These are phyloP conservation scores for Torulaspora indica DNA, from an alignment of 805 yeast genomes.

Conservation along the genomic window DNA sequence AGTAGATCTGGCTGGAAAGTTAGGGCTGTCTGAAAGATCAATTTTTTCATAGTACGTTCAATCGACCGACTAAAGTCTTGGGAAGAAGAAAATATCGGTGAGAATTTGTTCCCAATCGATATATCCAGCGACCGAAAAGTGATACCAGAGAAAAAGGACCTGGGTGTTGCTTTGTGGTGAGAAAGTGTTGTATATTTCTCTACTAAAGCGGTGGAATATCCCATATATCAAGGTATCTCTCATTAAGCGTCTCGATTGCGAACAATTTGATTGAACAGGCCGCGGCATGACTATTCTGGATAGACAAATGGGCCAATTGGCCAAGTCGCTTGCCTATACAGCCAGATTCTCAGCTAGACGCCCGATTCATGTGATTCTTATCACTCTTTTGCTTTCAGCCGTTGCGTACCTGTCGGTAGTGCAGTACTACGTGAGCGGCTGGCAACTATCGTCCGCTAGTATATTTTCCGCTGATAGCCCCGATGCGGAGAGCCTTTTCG, in stretches of 20 bases:
- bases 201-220: background rate
- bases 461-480: constrained; percentile 18
- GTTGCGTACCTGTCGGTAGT: constrained; percentile 71
- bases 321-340: constrained; percentile 43
- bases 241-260: background rate
- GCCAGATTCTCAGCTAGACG: constrained; percentile 60
- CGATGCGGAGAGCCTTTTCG: constrained; percentile 20
- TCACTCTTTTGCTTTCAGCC: constrained; percentile 70
- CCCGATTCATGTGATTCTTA: constrained; percentile 83
- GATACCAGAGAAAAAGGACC: background rate
- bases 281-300: constrained; percentile 29
- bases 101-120: constrained; percentile 7
- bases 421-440: constrained; percentile 53
- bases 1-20: background rate
- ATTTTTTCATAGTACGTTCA: constrained; percentile 1
- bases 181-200: background rate
- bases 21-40: background rate
- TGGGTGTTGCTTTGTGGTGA: background rate
- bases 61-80: background rate
- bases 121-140: constrained; percentile 7
- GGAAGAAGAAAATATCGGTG: constrained; percentile 1
- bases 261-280: background rate
- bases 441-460: constrained; percentile 31
- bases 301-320: constrained; percentile 33
- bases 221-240: background rate